Base-by-base conservation (phyloP, 164 flowering plant species). In the Kingdonia uniflora region DNA sequence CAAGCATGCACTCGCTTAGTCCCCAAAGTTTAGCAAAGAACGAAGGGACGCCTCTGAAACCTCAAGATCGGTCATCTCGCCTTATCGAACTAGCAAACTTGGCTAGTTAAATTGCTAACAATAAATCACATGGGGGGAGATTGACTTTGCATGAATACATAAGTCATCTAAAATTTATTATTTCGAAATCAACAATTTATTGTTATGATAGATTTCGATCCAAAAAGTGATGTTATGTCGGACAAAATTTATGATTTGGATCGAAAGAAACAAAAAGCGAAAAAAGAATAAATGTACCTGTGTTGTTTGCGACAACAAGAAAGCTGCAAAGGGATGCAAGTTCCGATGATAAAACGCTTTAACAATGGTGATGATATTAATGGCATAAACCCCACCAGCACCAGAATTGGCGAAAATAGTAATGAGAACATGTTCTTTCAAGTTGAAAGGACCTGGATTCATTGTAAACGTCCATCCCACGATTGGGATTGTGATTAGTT, bases 401-500 rank as follows among this genome's bases (percentile, higher is more conserved):
- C 94, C 94, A 0, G 77, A 51, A 45, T 60, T 75, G 4, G 90
- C 84, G 23, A 83, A 77, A 16, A 83, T 80, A 45, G 90, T 83
- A 59, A 83, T 78, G 21, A 80, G 65, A 0, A 73, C 83, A 61
- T 80, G 84, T 48, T 83, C 90, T 37, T 60, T 60, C 45, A 43
- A 11, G 21, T 52, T 59, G 51, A 59, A 59, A 0, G 63, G 63
- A 14, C 63, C 63, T 19, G 63, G 63, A 20, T 59, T 59, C 41
- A 59, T 11, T 2, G 56, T 42, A 43, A 59, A 59, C 1, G 55
- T 14, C 51, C 50, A 51, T 21, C 51, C 51, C 7, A 50, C 51
- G 20, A 21, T 7, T n/a, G 63, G 63, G 6, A 43, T 21, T 6
- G 0, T 29, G 11, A 59, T 14, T 4, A 13, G 20, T 51, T 52